Evolutionary conservation across 495 filamentous ascomycete species (phyloP), one percentile per base, ranked within the genome.

Genomic region (Pyronema omphalodes): DNA sequence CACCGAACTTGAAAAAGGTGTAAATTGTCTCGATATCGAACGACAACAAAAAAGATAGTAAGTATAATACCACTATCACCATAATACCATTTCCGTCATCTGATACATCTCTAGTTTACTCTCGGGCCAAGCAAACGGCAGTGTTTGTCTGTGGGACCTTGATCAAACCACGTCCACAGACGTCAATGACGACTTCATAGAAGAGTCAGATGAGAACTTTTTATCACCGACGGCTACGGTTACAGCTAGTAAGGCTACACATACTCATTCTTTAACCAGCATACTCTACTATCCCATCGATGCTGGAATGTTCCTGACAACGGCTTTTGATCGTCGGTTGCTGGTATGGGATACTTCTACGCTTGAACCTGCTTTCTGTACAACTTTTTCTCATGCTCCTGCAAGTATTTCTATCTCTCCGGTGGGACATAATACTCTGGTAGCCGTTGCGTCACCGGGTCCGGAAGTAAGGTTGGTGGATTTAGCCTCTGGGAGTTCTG

Each of bases 271-370:
- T 49, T 81, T 94, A 51, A 93, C 88, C 1, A 81, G 87, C 37
- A 68, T 94, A 39, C 84, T 76, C 1, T 93, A 93, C 68, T 94
- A 91, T 61, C 86, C 88, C 3, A 91, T 91, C 60, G 88, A 89
- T 70, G 68, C 81, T 55, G 67, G 76, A 57, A 70, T 88, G 35
- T 91, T 96, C 58, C 71, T 93, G 9, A 84, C 84, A 0, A 82
- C 81, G 9, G 86, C 86, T 45, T 86, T 86, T 64, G 88, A 94
- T 65, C 79, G 83, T 55, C 84, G 80, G 3, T 71, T 94, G 35
- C 88, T 88, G 65, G 69, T 88, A 2, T 94, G 82, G 61, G 77
- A 81, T 7, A 78, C 85, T 0, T 73, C 79, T 37, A 71, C 74
- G 56, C 67, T 85, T 48, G 18, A 69, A 55, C 19, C 74, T 57